Percentiles rank a stretch among this genome's conserved stretches.
Conservation (phyloP, 225 moss, liverwort and hornwort species). For the Asterella californica region DNA sequence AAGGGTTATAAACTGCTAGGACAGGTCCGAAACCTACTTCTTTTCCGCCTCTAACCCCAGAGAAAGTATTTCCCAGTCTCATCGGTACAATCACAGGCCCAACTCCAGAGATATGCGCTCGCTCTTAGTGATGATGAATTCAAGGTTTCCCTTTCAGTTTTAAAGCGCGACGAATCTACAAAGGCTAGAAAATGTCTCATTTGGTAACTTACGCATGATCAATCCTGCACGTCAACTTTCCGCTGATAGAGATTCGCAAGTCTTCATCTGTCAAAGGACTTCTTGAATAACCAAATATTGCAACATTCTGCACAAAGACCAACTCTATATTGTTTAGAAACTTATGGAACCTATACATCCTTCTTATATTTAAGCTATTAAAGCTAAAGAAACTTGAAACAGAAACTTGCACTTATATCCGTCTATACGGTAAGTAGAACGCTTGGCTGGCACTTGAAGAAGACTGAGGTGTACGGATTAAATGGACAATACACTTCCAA, state of each 20-base stretch:
- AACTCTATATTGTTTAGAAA: neutral
- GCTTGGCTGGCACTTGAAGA: no score
- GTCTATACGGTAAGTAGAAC: neutral
- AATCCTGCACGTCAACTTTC: slow-evolving; percentile 74
- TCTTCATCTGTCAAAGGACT: slow-evolving; percentile 65
- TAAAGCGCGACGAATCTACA: neutral
- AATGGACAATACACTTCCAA: neutral
- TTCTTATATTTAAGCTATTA: neutral
- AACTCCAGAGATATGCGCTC: neutral
- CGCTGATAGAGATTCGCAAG: slow-evolving; percentile 71
- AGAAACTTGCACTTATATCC: neutral
- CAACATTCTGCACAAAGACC: slow-evolving; percentile 56
- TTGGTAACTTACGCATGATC: slow-evolving; percentile 64
- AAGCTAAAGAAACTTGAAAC: neutral
- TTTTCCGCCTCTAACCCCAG: neutral
- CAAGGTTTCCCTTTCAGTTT: neutral
- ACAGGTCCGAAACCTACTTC: neutral
- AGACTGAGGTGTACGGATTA: no score
- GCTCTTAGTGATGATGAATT: neutral
- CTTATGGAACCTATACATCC: neutral
- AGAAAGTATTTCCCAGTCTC: neutral
- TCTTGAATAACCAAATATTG: slow-evolving; percentile 84
- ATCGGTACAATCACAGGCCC: neutral
- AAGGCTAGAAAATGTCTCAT: neutral
- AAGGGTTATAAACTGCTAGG: neutral